Conservation (phyloP, 2,329 filamentous ascomycete species). For the Diaporthe vaccinii region DNA sequence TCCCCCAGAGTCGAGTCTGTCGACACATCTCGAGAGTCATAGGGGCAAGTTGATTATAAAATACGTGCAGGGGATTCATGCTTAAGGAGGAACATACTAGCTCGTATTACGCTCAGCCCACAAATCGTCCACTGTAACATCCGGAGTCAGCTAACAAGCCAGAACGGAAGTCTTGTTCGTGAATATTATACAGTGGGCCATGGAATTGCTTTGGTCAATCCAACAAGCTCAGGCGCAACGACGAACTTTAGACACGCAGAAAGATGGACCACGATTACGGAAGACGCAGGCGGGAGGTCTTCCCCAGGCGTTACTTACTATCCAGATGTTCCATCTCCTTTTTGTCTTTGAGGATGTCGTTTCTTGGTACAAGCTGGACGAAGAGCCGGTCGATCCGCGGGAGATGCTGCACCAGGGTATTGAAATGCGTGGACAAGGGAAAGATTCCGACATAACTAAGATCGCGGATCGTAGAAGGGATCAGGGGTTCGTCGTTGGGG, state of each 20-base stretch:
- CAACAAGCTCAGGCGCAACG: not conserved
- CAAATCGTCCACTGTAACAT: conserved; percentile 16
- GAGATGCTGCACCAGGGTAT: conserved; percentile 61
- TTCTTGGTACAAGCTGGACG: conserved; percentile 62
- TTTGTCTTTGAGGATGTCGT: conserved; percentile 51
- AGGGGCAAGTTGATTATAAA: not conserved
- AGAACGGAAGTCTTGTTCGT: not conserved
- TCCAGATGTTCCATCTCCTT: conserved; percentile 56
- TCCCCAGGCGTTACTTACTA: conserved; percentile 42
- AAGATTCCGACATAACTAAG: conserved; percentile 77
- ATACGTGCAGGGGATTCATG: not conserved
- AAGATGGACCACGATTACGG: not conserved
- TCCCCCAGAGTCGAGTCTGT: not conserved
- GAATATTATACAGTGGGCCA: not conserved
- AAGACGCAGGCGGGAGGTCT: not conserved
- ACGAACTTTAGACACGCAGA: not conserved
- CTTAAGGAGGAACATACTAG: conserved; percentile 17
- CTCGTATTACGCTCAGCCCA: conserved; percentile 36
- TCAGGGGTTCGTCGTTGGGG: conserved; percentile 52
- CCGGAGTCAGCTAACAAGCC: not conserved
- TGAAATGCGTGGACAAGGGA: conserved; percentile 73
- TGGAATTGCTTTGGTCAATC: not conserved
- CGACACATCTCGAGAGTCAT: not conserved
- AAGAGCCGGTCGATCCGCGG: conserved; percentile 66
- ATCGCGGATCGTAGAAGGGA: conserved; percentile 59